Evolutionary conservation across 345 rosid genomes (phyloP).

Genomic region (Aquilaria malaccensis): DNA sequence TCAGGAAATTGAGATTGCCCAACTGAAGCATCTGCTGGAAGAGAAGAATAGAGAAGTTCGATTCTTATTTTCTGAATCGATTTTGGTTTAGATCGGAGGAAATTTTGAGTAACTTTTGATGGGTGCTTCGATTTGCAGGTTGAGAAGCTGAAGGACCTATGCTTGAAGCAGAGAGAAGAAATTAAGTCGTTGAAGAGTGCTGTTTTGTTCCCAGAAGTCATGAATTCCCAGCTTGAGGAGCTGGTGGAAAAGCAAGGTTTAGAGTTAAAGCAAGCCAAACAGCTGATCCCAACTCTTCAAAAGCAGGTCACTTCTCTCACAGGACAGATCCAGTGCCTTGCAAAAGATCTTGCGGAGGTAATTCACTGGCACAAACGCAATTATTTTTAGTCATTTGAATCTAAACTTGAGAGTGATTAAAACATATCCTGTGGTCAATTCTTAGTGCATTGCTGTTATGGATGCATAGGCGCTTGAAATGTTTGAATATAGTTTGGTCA

Average conservation of each 20-base stretch:
- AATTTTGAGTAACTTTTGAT: neutral
- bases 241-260: slow-evolving; percentile 51
- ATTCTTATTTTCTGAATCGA: neutral
- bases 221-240: slow-evolving; percentile 49
- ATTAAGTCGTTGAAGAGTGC: slow-evolving; percentile 71
- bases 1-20: slow-evolving; percentile 48
- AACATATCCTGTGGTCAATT: no score
- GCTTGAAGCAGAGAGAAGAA: slow-evolving; percentile 86
- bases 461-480: no score
- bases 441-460: no score
- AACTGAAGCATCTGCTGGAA: slow-evolving; percentile 46
- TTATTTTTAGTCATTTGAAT: neutral
- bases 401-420: neutral
- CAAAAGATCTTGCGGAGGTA: slow-evolving; percentile 81
- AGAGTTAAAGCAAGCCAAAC: slow-evolving; percentile 75
- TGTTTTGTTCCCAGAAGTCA: slow-evolving; percentile 67
- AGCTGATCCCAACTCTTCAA: slow-evolving; percentile 71
- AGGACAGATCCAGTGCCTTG: slow-evolving; percentile 75
- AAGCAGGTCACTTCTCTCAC: slow-evolving; percentile 84
- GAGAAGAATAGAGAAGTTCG: slow-evolving; percentile 67
- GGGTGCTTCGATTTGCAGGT: slow-evolving; percentile 38
- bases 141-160: slow-evolving; percentile 87
- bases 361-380: neutral
- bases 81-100: no score
- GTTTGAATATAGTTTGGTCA: no score